These are phyloP conservation scores for Vanilla planifolia DNA, from an alignment of 106 monocot genomes.

Conservation along the genomic window DNA sequence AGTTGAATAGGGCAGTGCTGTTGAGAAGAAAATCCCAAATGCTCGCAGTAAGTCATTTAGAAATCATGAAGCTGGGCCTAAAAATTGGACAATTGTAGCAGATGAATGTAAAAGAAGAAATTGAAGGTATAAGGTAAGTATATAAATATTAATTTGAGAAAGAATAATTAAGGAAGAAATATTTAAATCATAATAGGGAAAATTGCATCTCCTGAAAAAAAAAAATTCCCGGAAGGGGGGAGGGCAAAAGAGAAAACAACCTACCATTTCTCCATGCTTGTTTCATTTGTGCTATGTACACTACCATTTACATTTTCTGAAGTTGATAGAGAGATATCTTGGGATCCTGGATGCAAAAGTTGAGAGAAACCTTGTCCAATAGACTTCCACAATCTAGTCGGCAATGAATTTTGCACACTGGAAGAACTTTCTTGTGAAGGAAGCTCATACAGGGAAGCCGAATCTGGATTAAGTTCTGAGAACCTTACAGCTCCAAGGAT, in stretches of 20 bases:
- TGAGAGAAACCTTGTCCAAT: constrained; percentile 60
- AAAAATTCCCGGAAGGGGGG: too few relatives aligned
- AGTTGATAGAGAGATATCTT: constrained; percentile 17
- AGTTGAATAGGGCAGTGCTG: too few relatives aligned
- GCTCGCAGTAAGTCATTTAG: too few relatives aligned
- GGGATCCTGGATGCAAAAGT: constrained; percentile 36
- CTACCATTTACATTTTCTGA: constrained; percentile 30
- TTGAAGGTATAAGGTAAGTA: too few relatives aligned
- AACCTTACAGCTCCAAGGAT: constrained; percentile 88
- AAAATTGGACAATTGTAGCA: too few relatives aligned
- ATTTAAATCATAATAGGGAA: too few relatives aligned
- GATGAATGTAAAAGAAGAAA: too few relatives aligned
- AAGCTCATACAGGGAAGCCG: constrained; percentile 49
- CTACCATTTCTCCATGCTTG: constrained; percentile 15
- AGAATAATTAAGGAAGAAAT: too few relatives aligned
- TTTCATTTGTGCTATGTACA: constrained; percentile 14
- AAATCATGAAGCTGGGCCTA: too few relatives aligned
- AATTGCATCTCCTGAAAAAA: too few relatives aligned
- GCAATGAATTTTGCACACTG: constrained; percentile 31
- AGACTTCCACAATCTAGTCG: constrained; percentile 59
- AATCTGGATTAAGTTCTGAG: constrained; percentile 62
- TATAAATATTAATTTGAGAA: too few relatives aligned
- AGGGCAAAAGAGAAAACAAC: not conserved
- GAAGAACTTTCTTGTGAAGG: constrained; percentile 37
- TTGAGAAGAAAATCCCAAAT: too few relatives aligned